Base-by-base conservation (phyloP, 106 monocot genomes). In the Dactylorhiza incarnata region DNA sequence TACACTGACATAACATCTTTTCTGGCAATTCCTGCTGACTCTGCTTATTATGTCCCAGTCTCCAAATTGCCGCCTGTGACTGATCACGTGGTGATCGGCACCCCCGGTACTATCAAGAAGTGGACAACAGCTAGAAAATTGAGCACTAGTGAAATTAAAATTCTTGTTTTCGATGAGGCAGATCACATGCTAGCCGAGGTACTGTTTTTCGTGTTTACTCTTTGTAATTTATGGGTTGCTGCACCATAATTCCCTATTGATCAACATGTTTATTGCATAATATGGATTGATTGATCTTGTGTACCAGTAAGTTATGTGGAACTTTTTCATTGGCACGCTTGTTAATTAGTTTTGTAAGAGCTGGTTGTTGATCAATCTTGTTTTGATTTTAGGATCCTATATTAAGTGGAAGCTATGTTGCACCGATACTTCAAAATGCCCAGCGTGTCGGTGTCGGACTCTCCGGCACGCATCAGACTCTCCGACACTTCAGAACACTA, bases 151-250 rank as follows among this genome's bases (percentile, higher is more conserved):
- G 88, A 85, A 54, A 76, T 96, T 52, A 90, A 91, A 72, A 87
- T 96, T 75, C 88, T 96, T 82, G 93, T 93, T 47, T 96, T 93
- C 83, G 96, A 96, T 79, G 96, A 93, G 86, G 96, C 93, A 53
- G 93, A 93, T 74, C 93, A 96, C 75, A 93, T 93, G 93, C 84
- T 93, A 13, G 83, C 86, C 50, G 88, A 96, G 93, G 92, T 92
- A 84, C 15, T 23, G 24, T 29, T 54, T 54, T 53, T 74, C 43
- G 22, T 72, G 22, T 23, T 26, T 65, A 5, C 29, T 29, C 29
- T 5, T 29, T 20, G 8, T 59, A 22, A 65, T 26, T 26, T 72
- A 49, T 20, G 3, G 14, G 47, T 6, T 49, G 49, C 16, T 49
- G 9, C 49, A 44, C 12, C 65, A 65, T 49, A 23, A 20, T 16